Evolutionary conservation across 2,329 filamentous ascomycete genomes (phyloP), one percentile per base, ranked within the genome.

Genomic region (Aspergillus tanneri): DNA sequence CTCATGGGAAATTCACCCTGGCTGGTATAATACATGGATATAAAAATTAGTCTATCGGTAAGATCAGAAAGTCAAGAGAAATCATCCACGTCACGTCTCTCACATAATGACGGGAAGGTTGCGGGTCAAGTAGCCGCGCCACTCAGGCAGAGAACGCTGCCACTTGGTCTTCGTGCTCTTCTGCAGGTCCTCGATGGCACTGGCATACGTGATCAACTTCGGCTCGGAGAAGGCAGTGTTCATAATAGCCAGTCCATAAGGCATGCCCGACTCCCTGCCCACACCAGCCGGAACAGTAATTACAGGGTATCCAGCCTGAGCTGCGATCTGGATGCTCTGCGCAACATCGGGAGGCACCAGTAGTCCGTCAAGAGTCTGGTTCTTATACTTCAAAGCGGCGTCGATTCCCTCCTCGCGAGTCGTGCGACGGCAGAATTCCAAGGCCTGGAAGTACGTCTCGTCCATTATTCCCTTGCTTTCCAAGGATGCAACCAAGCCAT

Each of bases 231-330:
- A 86, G 0, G 82, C 83, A 1, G 82, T 85, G 43, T 82, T 65
- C 71, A 82, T 77, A 3, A 86, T 71, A 0, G 74, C 80, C 21
- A 86, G 63, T 1, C 82, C 82, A 53, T 82, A 83, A 0, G 81
- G 81, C 79, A 85, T 83, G 5, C 81, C 80, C 3, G 76, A 78
- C 10, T 53, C 68, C 7, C 67, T 56, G 54, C 79, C 73, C 5
- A 82, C 70, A 1, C 83, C 83, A 0, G 77, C 83, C 0, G 87
- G 87, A 1, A 90, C 63, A 0, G 86, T 88, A 42, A 90, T 75
- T 61, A 87, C 77, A 0, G 86, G 87, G 61, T 90, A 90, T 0
- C 86, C 86, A 4, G 87, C 87, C 68, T 90, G 85, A 0, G 87
- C 87, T 0, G 85, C 83, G 50, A 88, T 80, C 67, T 88, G 82